These are phyloP conservation scores for Colletotrichum graminicola DNA, from an alignment of 2,329 filamentous ascomycete species.

Conservation along the genomic window DNA sequence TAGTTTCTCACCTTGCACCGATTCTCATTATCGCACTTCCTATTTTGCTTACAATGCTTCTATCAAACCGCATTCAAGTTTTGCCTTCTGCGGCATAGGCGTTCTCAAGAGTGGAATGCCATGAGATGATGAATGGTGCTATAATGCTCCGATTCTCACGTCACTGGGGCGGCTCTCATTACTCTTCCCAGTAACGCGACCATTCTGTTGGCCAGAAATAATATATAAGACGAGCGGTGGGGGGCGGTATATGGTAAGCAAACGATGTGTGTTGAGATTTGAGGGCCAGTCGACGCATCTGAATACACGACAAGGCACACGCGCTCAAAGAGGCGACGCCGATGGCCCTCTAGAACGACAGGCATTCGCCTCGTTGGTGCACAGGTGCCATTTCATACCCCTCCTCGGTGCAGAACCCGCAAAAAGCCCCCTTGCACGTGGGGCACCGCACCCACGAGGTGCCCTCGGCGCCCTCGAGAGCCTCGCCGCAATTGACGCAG, in stretches of 20 bases:
- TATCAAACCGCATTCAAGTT: background rate
- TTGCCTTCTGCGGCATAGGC: background rate
- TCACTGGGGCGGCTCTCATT: too few species aligned
- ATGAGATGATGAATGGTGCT: too few species aligned
- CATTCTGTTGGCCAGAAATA: too few species aligned
- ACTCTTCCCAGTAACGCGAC: too few species aligned
- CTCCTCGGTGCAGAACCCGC: background rate
- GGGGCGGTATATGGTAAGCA: too few species aligned
- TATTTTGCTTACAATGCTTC: background rate
- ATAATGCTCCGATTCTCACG: background rate
- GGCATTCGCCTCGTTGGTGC: background rate
- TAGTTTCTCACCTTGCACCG: too few species aligned
- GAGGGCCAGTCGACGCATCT: background rate
- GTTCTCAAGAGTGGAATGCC: background rate
- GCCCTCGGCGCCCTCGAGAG: background rate
- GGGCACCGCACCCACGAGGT: background rate
- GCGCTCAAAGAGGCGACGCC: background rate
- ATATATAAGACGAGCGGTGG: background rate
- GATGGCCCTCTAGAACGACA: background rate
- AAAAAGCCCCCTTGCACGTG: background rate
- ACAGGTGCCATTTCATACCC: background rate
- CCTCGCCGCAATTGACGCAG: background rate
- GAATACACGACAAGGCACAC: background rate
- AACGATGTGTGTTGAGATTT: background rate
- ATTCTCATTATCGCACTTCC: background rate